These are phyloP conservation scores for Ogataea henricii DNA, from an alignment of 805 yeast species.

Conservation along the genomic window DNA sequence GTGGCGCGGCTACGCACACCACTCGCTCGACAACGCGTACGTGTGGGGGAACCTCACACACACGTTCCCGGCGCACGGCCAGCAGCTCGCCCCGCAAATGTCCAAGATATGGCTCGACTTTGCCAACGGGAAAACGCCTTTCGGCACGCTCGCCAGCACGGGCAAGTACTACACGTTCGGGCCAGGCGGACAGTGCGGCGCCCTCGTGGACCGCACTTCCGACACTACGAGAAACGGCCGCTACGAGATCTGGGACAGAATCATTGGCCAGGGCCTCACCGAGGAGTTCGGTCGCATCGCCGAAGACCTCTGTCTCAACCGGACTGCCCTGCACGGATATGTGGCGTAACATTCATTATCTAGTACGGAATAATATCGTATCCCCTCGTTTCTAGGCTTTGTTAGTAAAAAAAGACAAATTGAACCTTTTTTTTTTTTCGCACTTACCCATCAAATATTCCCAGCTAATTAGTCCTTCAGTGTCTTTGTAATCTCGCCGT, in stretches of 20 bases:
- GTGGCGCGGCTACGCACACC: constrained; percentile 17
- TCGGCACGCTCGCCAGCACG: not conserved
- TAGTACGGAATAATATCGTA: constrained; percentile 1
- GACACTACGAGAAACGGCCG: constrained; percentile 12
- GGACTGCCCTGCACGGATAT: constrained; percentile 6
- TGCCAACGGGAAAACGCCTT: constrained; percentile 12
- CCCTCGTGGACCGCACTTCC: constrained; percentile 6
- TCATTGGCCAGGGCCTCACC: constrained; percentile 8
- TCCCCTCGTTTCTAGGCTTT: not conserved
- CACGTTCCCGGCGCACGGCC: constrained; percentile 9
- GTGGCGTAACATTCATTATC: not conserved
- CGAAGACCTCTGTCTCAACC: constrained; percentile 8
- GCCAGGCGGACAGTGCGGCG: constrained; percentile 9
- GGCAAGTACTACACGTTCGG: constrained; percentile 12
- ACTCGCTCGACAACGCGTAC: constrained; percentile 20
- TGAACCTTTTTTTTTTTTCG: not conserved
- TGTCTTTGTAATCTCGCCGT: not conserved
- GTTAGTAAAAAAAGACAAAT: not conserved
- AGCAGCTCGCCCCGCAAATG: constrained; percentile 10
- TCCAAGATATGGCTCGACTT: constrained; percentile 11
- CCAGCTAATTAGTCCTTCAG: not conserved
- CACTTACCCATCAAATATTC: constrained; percentile 1
- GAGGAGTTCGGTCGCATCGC: constrained; percentile 16
- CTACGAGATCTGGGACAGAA: constrained; percentile 14
- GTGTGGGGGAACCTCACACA: constrained; percentile 16